phyloP scores from a whole-genome alignment of 371 early-diverging fungal species.

The Apophysomyces ossiformis region DNA sequence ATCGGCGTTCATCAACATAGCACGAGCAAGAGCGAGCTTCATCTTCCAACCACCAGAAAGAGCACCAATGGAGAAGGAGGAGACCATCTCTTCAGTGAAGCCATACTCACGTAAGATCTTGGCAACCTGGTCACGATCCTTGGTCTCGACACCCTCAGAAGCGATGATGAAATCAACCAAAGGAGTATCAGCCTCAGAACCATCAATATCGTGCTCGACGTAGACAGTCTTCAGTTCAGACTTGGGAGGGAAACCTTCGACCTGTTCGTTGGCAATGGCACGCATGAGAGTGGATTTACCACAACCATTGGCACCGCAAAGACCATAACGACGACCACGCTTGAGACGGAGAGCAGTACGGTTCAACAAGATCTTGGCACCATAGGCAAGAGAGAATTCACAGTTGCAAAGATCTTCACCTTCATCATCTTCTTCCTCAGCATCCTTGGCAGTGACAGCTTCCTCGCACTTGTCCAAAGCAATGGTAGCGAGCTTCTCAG shows the following conservation, averaged over 20 bases:
- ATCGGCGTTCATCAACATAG: constrained; percentile 84
- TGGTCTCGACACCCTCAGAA: constrained; percentile 59
- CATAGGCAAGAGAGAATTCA: constrained; percentile 82
- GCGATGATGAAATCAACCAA: constrained; percentile 69
- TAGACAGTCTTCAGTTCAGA: constrained; percentile 72
- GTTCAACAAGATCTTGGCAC: constrained; percentile 83
- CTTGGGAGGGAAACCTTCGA: constrained; percentile 80
- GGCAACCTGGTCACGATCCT: constrained; percentile 56
- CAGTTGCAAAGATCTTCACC: constrained; percentile 82
- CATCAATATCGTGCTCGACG: constrained; percentile 81
- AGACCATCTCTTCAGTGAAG: constrained; percentile 71
- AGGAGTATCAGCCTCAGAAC: constrained; percentile 67
- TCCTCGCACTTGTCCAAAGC: constrained; percentile 48
- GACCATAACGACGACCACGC: constrained; percentile 68
- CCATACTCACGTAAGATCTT: constrained; percentile 67
- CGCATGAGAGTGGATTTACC: constrained; percentile 92
- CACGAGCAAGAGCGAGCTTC: constrained; percentile 84
- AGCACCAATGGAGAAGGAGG: constrained; percentile 65
- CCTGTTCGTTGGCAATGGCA: constrained; percentile 73
- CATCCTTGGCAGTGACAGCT: constrained; percentile 47
- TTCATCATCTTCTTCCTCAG: constrained; percentile 67
- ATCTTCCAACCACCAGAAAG: constrained; percentile 93
- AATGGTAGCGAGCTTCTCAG: constrained; percentile 36
- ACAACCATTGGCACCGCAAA: constrained; percentile 64
- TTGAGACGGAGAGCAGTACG: constrained; percentile 75